Evolutionary conservation across 2,329 filamentous ascomycete species (phyloP).

Genomic region (Botrytis sinoallii): DNA sequence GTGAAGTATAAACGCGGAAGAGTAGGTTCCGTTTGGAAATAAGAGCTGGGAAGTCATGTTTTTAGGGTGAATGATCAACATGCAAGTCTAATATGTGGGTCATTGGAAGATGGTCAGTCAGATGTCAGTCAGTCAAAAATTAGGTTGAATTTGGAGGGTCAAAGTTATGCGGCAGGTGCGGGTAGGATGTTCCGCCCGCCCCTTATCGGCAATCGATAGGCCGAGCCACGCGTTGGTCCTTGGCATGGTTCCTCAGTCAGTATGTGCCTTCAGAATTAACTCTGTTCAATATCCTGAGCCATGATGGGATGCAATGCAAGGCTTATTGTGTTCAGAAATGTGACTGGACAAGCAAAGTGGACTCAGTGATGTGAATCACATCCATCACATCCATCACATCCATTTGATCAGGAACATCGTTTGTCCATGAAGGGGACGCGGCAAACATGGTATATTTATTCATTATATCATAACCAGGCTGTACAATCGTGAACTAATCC

Average conservation of each 20-base stretch:
- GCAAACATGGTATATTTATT: slow-evolving; percentile 5
- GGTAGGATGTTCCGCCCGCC: background rate
- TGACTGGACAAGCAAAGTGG: background rate
- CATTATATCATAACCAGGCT: slow-evolving; percentile 17
- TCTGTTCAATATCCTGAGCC: background rate
- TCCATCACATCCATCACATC: background rate
- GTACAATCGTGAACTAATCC: background rate
- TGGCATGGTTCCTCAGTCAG: background rate
- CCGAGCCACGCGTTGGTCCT: background rate
- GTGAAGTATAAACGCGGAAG: background rate
- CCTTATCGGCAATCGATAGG: background rate
- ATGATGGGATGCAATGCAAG: background rate
- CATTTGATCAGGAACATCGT: background rate
- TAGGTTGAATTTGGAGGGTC: too few species aligned
- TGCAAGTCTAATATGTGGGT: background rate
- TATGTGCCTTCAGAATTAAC: background rate
- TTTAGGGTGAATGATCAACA: background rate
- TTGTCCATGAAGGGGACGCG: background rate
- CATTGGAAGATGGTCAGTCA: background rate
- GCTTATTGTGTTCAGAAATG: background rate
- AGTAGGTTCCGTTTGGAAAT: background rate
- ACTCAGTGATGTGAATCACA: background rate
- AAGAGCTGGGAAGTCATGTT: background rate
- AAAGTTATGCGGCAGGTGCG: background rate
- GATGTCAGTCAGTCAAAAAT: background rate